Evolutionary conservation across 176 grass and related monocot genomes (phyloP), one percentile per base, ranked within the genome.

Genomic region (Alloteropsis semialata): DNA sequence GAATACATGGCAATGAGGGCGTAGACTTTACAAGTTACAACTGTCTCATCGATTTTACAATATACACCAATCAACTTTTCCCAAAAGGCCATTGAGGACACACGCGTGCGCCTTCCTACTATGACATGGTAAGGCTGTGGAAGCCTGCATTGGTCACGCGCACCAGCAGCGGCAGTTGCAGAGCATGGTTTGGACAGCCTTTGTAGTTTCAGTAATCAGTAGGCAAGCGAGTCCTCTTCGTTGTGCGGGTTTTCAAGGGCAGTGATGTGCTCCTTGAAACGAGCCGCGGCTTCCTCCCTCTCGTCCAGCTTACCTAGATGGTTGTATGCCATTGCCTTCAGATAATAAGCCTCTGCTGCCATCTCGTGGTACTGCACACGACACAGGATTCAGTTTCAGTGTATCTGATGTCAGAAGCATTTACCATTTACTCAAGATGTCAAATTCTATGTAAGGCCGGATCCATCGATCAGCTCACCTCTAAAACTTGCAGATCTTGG

Each of bases 401-500:
- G 4, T 9, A 38, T 66, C 16, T 19, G 11, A 72, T 69, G 17
- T 69, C 21, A 48, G 58, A 32, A 58, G 17, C 10, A 76, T n/a
- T n/a, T n/a, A n/a, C n/a, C n/a, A n/a, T n/a, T n/a, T n/a, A n/a
- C n/a, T n/a, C 46, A 42, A 2, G 7, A 83, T 82, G 50, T 14
- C 25, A 29, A 25, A 21, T 69, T 69, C 4, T 17, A 77, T 18
- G 69, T 33, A 32, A 63, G 32, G 50, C 64, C 19, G 7, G 37
- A 42, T 25, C 13, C 32, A 14, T 19, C 10, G 46, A 49, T 49
- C 71, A 77, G 82, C 82, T 86, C 82, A 99, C 96, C 91, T 99
- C 96, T 54, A 99, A 90, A 71, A 90, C 89, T 86, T 90, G 79
- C 45, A 99, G 76, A 49, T 99, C 91, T 89, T 99, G 89, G 21